Base-by-base conservation (phyloP, 106 monocot species). In the Dioscorea dumetorum region DNA sequence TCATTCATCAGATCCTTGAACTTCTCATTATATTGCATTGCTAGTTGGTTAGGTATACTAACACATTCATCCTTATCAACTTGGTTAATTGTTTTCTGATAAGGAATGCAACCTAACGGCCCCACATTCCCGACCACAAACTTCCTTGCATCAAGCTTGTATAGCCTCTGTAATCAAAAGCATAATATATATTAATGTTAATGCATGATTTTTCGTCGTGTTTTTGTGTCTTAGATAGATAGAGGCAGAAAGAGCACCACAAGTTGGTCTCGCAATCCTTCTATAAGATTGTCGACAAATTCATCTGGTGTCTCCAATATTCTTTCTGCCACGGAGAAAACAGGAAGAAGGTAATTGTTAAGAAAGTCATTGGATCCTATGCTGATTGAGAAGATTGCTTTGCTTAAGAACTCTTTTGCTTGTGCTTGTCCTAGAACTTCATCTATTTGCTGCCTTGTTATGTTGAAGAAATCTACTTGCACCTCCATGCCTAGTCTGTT, bases 71-170 rank as follows among this genome's bases (percentile, higher is more conserved):
- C 57, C 63, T 74, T 72, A 0, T 54, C 63, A 2, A 85, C 5
- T 24, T 63, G 64, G 56, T 91, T 95, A 5, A 95, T 87, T 8
- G 85, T 79, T 70, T 85, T 88, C 67, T 95, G 94, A 54, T 95
- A 95, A 0, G 94, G 94, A 20, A 95, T 91, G 85, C 94, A 95
- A 0, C 94, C 94, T 16, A 95, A 76, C 0, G 94, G 94, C 3
- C 94, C 94, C 0, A 95, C 87, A 33, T 91, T 95, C 17, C 78
- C 90, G 13, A 91, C 74, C 28, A 91, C 85, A 35, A 95, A 85
- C 49, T 95, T 95, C 56, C 91, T 63, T 3, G 90, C 94, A 61
- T 88, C 94, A 11, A 95, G 67, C 1, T 73, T 57, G 64, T 95
- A 85, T 3, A 95, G 50, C 66, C 94, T 85, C 94, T 94, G 77